Conservation (phyloP, 345 rosid species). For the Populus nigra region DNA sequence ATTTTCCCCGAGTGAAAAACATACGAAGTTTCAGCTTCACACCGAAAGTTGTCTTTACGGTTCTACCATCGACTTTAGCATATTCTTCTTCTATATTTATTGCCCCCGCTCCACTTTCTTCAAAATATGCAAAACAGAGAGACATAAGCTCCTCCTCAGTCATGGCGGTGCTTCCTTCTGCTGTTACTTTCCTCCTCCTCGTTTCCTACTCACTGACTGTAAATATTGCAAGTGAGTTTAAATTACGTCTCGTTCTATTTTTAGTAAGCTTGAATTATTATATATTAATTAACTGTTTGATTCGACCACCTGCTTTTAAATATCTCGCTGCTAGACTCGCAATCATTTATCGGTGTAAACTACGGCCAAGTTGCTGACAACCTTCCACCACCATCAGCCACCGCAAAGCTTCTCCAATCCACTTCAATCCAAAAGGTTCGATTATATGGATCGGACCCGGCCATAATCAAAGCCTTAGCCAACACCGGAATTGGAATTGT, state of each 20-base stretch:
- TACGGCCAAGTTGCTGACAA: constrained; percentile 90
- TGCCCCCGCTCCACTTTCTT: not conserved
- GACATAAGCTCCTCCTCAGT: not conserved
- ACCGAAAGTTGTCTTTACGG: constrained; percentile 9
- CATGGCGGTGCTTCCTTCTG: constrained; percentile 42
- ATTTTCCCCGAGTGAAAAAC: no score
- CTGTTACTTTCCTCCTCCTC: constrained; percentile 33
- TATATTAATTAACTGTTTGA: no score
- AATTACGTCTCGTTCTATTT: not conserved
- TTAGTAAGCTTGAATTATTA: no score
- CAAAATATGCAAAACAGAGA: constrained; percentile 11
- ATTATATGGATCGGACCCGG: constrained; percentile 84
- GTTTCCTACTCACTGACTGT: constrained; percentile 19
- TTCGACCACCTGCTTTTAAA: no score
- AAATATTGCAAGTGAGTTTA: constrained; percentile 47
- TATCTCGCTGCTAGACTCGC: constrained; percentile 38
- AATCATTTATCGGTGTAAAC: constrained; percentile 79
- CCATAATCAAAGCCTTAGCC: constrained; percentile 68
- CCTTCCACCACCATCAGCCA: constrained; percentile 79
- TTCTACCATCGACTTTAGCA: constrained; percentile 3
- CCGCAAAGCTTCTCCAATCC: constrained; percentile 76
- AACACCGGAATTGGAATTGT: constrained; percentile 74
- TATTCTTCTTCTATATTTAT: not conserved
- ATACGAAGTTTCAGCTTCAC: not conserved
- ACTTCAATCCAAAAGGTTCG: constrained; percentile 69